Conservation (phyloP, 176 grass and related monocot genomes). For the Pontederia paniculata region DNA sequence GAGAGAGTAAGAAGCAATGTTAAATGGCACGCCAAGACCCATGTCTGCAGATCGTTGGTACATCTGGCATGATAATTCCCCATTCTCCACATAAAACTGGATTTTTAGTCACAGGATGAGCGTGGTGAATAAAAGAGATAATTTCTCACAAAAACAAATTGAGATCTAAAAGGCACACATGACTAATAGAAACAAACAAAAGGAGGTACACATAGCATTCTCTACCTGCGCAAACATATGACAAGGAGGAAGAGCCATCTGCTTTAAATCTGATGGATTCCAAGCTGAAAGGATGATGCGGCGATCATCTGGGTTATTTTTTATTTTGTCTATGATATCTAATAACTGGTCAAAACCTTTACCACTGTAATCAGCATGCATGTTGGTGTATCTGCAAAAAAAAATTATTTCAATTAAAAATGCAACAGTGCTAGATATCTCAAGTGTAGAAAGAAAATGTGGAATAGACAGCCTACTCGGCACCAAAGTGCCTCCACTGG, state of each 20-base stretch:
- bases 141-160: not conserved
- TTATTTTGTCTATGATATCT: slow-evolving; percentile 77
- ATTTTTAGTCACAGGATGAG: slow-evolving; percentile 4
- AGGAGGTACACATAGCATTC: slow-evolving; percentile 8
- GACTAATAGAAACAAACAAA: no score
- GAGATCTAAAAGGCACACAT: not conserved
- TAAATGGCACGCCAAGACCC: slow-evolving; percentile 86
- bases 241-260: slow-evolving; percentile 80
- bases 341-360: slow-evolving; percentile 80
- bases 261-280: slow-evolving; percentile 69
- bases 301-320: slow-evolving; percentile 69
- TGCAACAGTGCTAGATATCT: not conserved
- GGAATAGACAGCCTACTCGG: slow-evolving; percentile 42
- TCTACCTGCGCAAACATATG: slow-evolving; percentile 87
- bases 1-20: slow-evolving; percentile 75
- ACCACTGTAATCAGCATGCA: slow-evolving; percentile 73
- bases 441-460: not conserved
- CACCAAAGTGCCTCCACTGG: slow-evolving; percentile 87
- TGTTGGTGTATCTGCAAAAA: slow-evolving; percentile 53
- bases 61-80: slow-evolving; percentile 88
- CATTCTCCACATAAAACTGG: slow-evolving; percentile 78
- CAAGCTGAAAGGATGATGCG: slow-evolving; percentile 64
- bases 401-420: slow-evolving; percentile 7
- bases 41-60: slow-evolving; percentile 90
- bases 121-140: not conserved